phyloP scores from a whole-genome alignment of 495 filamentous ascomycete species.

The Aspergillus cavernicola region DNA sequence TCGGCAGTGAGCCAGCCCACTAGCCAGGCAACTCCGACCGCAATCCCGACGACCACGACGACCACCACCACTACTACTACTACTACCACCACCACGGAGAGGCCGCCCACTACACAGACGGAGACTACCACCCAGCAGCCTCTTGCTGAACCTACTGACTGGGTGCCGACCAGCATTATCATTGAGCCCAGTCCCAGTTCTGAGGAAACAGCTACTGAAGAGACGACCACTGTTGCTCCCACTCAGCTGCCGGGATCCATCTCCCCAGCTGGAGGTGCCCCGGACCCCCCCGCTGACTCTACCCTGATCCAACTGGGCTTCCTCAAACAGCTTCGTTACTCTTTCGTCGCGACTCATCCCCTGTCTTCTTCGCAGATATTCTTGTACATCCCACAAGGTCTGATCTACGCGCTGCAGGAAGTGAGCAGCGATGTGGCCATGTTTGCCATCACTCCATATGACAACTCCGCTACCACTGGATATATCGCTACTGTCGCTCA shows the following conservation, averaged over 20 bases:
- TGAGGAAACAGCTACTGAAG: constrained; percentile 22
- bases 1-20: not conserved
- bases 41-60: not conserved
- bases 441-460: constrained; percentile 70
- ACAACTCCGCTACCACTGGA: constrained; percentile 63
- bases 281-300: constrained; percentile 55
- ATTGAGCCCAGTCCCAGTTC: constrained; percentile 20
- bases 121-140: constrained; percentile 4
- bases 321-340: constrained; percentile 72
- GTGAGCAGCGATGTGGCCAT: constrained; percentile 53
- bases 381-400: constrained; percentile 67
- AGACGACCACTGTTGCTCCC: constrained; percentile 43
- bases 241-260: constrained; percentile 70
- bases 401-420: constrained; percentile 62
- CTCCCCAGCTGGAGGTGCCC: constrained; percentile 55
- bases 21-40: not conserved
- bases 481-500: constrained; percentile 83
- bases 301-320: constrained; percentile 83
- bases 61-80: not conserved
- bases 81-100: constrained; percentile 7
- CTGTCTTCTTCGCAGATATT: constrained; percentile 85
- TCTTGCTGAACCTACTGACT: constrained; percentile 17
- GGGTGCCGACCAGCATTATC: constrained; percentile 23
- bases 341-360: constrained; percentile 66
- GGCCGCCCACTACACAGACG: constrained; percentile 1